Evolutionary conservation across 208 protist genomes (phyloP), one percentile per base, ranked within the genome.

Genomic region (Crithidia mellificae): DNA sequence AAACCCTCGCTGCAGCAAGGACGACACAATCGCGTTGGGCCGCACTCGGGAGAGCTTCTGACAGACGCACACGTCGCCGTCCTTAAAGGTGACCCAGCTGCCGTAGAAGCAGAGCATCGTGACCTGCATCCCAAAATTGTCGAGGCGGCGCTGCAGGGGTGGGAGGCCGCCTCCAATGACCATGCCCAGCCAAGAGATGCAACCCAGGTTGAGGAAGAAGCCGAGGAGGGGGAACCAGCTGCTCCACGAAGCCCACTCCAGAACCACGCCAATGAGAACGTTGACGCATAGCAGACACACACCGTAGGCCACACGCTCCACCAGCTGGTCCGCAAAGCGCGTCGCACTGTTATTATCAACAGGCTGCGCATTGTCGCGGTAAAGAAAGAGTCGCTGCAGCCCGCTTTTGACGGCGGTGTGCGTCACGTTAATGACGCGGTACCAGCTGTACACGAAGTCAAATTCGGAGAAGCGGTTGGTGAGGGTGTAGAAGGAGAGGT

Each of bases 71-170:
- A 64, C 24, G 17, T 73, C 58, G 19, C 22, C 56, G 4, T 29
- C 41, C 20, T 46, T 25, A 22, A 66, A 65, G 11, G 62, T 63
- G 12, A 73, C 58, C 19, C 49, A 30, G 6, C 30, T 58, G 6
- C 68, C 68, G 51, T 66, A 73, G 51, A 73, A 73, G 30, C 46
- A 59, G 29, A 65, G 43, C 68, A 66, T 53, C 15, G 63, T 39
- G 15, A 51, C 51, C 50, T 46, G 36, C 27, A 61, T 34, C 4
- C 22, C 17, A 20, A 27, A 50, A 22, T 47, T 41, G 1, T 29
- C n/a, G 19, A 44, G 50, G 22, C 29, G 25, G 30, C 39, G 58
- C 0, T 46, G 58, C 12, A 66, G 1, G 50, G 19, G 20, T 0
- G 15, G 68, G 9, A 65, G 44, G n/a, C 46, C 46, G 39, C 38